phyloP scores from a whole-genome alignment of 139 green algal species.

The Coelastrella sp. region DNA sequence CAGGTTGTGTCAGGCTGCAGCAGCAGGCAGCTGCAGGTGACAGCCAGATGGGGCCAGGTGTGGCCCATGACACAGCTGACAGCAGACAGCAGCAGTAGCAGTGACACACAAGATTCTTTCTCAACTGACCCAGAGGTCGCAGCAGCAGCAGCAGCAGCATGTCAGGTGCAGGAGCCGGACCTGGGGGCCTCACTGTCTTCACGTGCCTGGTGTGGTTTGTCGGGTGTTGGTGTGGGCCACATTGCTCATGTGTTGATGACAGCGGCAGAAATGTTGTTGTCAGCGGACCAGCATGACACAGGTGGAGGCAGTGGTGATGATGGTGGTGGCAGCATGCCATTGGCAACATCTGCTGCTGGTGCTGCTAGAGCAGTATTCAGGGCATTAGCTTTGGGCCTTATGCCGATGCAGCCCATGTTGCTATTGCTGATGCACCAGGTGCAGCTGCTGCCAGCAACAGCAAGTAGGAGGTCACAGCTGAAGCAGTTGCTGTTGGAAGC shows the following conservation, averaged over 20 bases:
- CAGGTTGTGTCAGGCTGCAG: background rate
- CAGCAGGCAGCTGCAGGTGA: background rate
- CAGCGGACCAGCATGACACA: background rate
- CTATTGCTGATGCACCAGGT: constrained; percentile 13
- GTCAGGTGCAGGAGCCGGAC: background rate
- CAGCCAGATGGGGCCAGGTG: constrained; percentile 1
- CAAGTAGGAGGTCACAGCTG: background rate
- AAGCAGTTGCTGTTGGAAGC: constrained; percentile 20
- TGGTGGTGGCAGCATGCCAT: background rate
- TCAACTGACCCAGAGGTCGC: background rate
- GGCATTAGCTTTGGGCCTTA: constrained; percentile 1
- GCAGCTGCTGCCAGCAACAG: background rate
- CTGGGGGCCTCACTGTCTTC: background rate
- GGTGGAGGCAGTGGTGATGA: background rate
- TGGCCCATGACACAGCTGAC: background rate
- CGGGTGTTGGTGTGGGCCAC: background rate
- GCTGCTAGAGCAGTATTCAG: background rate
- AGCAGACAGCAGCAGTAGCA: background rate
- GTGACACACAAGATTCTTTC: background rate
- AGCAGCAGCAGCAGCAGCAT: background rate
- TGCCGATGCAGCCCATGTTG: background rate
- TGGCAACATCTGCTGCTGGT: background rate
- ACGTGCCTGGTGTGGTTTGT: constrained; percentile 5
- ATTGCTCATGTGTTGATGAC: background rate
- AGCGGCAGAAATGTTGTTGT: background rate